Base-by-base conservation (phyloP, 208 protist species). In the Leishmania lainsoni region DNA sequence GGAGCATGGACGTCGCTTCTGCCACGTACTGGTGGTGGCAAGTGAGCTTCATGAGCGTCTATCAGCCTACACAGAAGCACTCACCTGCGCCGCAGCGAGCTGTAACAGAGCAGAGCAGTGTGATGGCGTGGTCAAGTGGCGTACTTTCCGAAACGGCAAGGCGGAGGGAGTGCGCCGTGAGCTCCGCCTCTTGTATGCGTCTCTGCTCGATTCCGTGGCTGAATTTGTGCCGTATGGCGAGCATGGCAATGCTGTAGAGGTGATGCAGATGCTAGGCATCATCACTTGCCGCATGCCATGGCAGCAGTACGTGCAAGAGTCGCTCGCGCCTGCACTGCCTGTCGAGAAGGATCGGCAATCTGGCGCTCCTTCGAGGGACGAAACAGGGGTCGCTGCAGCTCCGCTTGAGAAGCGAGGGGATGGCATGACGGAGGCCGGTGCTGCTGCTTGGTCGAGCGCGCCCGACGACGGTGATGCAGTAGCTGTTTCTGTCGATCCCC, bases 231-330 rank as follows among this genome's bases (percentile, higher is more conserved):
- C 72, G 14, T 58, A 75, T 39, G 56, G 35, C 6, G 63, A 76
- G 20, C 70, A 75, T 2, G 72, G 78, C 2, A 26, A 54, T 74
- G 70, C 35, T 29, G 52, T 52, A 22, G 81, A 81, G 59, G 81
- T 81, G 63, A 42, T 79, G 20, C 81, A 85, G 29, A 42, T 79
- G 39, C 32, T 77, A 51, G 75, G 72, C 54, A 32, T 81, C 51
- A 45, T 81, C n/a, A 85, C 81, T 5, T 74, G 81, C 42, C 52
- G 81, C 45, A 85, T 85, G 76, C 81, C 39, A 3, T 76, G 45
- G 72, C 51, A 56, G 51, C 51, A 39, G 72, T 61, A 9, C 17
- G 39, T n/a, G 26, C 42, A 51, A 51, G 45, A 54, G 39, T 29
- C 42, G 3, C 45, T 48, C 42, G 20, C 5, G 45, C 69, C 9